Base-by-base conservation (phyloP, 257 asterid genomes). In the Cruciata laevipes region DNA sequence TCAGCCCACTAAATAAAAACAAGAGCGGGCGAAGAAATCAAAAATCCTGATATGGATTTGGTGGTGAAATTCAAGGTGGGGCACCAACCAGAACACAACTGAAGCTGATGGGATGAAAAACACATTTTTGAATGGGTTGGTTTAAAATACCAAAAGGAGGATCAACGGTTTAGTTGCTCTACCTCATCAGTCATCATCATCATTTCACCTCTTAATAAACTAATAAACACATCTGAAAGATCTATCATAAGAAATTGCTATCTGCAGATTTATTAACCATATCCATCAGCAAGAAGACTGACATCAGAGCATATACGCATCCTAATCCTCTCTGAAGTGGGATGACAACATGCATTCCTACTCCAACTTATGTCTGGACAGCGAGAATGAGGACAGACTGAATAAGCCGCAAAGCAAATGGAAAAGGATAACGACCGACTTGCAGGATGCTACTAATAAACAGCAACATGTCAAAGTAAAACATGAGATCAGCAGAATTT, bases 31-130 rank as follows among this genome's bases (percentile, higher is more conserved):
- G 37, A 24, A 1, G 55, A 44, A 1, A 24, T 25, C 27, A 25
- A 32, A 49, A 44, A 21, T 47, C 61, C 52, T 11, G 18, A 4
- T 13, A 42, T 70, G 73, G 73, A 77, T 77, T 79, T 68, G 83
- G 87, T 77, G 24, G 1, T 68, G 69, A 56, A 69, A 72, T 74
- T 77, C 78, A 67, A 67, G 63, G 82, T 72, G 82, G 86, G 80
- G 74, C 77, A 82, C 79, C 84, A 72, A 82, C 79, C 73, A 24
- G 21, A 65, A 63, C 38, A 60, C 67, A 17, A 57, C 9, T 16
- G 40, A 60, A 30, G 35, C 11, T 27, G 64, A 56, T 33, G 51
- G 20, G 55, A 47, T 47, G 55, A 47, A 42, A 42, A 42, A 42
- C 51, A 42, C 51, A 11, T 42, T 20, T 32, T 49, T 57, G 68